Evolutionary conservation across 768 basidiomycete species (phyloP).

Genomic region (Suillus variegatus): DNA sequence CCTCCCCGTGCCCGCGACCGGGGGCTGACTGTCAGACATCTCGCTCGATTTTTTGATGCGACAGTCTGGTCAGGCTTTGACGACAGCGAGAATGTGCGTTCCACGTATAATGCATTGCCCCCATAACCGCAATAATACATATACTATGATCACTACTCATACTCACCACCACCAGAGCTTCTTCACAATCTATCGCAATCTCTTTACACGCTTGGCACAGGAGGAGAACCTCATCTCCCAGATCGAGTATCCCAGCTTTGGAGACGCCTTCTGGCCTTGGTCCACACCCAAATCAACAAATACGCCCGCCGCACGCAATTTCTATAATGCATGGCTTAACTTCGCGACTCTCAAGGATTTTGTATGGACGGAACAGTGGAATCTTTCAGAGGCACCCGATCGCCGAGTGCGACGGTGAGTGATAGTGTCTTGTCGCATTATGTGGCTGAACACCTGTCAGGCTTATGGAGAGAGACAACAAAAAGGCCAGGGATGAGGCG

Average conservation of each 20-base stretch:
- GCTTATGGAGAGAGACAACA: slow-evolving; percentile 95
- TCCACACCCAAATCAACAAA: slow-evolving; percentile 45
- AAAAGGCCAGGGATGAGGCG: slow-evolving; percentile 85
- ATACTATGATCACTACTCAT: neutral
- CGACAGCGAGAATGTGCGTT: slow-evolving; percentile 59
- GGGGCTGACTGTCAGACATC: slow-evolving; percentile 78
- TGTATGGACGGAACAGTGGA: slow-evolving; percentile 84
- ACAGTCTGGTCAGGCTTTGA: slow-evolving; percentile 66
- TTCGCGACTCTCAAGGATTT: slow-evolving; percentile 90
- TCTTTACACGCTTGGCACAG: slow-evolving; percentile 79
- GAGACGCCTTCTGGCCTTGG: slow-evolving; percentile 78
- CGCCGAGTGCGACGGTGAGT: slow-evolving; percentile 74
- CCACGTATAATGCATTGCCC: neutral
- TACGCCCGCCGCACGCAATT: slow-evolving; percentile 58
- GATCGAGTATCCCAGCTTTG: slow-evolving; percentile 78
- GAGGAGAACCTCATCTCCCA: slow-evolving; percentile 63
- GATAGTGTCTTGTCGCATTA: too few relatives aligned
- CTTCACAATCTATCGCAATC: slow-evolving; percentile 83
- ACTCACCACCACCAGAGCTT: slow-evolving; percentile 61
- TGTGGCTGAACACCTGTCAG: slow-evolving; percentile 36
- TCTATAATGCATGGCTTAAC: slow-evolving; percentile 86
- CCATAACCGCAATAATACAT: slow-evolving; percentile 5
- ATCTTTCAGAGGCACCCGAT: slow-evolving; percentile 82
- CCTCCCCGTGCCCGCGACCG: slow-evolving; percentile 60
- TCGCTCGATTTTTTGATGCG: slow-evolving; percentile 83